phyloP scores from a whole-genome alignment of 306 rosid species.

The Fragaria ananassa region DNA sequence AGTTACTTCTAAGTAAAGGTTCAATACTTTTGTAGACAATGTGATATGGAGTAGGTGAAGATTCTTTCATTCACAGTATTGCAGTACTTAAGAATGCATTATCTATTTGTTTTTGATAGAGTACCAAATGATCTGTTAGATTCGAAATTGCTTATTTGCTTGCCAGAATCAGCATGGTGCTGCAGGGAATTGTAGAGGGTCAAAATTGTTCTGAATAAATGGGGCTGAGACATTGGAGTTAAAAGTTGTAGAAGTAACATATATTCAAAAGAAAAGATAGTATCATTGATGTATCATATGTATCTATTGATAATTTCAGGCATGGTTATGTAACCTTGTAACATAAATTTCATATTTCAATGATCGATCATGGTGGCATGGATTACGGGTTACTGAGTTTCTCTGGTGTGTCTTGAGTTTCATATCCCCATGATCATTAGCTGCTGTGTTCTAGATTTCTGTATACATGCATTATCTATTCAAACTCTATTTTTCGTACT shows the following conservation, averaged over 20 bases:
- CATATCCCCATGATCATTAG: not conserved
- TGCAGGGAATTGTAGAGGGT: not conserved
- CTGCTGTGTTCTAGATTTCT: not conserved
- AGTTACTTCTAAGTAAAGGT: conserved; percentile 9
- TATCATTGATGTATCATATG: not conserved
- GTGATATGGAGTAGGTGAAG: conserved; percentile 7
- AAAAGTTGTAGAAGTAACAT: not conserved
- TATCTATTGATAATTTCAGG: not conserved
- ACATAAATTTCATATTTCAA: not conserved
- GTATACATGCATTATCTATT: not conserved
- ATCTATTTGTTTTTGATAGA: not conserved
- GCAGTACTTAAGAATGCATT: not conserved
- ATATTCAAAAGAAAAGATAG: not conserved
- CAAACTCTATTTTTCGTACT: not conserved
- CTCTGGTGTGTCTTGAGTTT: not conserved
- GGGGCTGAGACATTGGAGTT: not conserved
- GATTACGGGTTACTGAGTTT: too few species aligned
- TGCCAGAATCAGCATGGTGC: not conserved
- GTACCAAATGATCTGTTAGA: not conserved
- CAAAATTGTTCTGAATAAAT: not conserved
- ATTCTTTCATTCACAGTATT: not conserved
- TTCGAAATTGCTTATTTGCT: not conserved
- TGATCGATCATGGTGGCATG: not conserved
- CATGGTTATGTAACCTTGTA: not conserved
- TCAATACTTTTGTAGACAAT: not conserved